Evolutionary conservation across 805 yeast genomes (phyloP).

Genomic region (Kodamaea kakaduensis): DNA sequence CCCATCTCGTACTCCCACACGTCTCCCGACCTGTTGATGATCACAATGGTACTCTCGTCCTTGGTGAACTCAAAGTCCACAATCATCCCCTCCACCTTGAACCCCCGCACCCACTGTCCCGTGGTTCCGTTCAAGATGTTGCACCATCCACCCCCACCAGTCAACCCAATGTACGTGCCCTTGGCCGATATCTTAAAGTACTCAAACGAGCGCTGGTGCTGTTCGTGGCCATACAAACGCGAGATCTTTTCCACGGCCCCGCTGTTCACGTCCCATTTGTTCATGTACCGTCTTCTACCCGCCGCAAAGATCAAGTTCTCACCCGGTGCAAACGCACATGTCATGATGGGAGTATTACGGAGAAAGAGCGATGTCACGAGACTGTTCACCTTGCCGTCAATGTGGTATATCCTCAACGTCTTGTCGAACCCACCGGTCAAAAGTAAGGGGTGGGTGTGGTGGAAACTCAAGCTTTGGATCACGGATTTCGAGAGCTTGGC

Average conservation of each 20-base stretch:
- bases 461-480: conserved; percentile 83
- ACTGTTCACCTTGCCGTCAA: conserved; percentile 81
- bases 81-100: conserved; percentile 82
- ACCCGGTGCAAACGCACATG: conserved; percentile 59
- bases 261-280: conserved; percentile 76
- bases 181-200: conserved; percentile 71
- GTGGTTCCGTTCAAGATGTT: conserved; percentile 71
- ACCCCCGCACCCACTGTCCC: conserved; percentile 85
- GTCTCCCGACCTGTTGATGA: conserved; percentile 76
- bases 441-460: conserved; percentile 75
- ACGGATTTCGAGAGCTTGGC: conserved; percentile 69
- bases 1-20: conserved; percentile 72
- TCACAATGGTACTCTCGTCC: conserved; percentile 44
- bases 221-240: conserved; percentile 88
- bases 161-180: conserved; percentile 69
- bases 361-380: conserved; percentile 80
- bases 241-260: conserved; percentile 80
- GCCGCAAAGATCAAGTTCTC: conserved; percentile 64
- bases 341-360: conserved; percentile 73
- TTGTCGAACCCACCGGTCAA: conserved; percentile 92
- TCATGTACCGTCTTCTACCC: conserved; percentile 90
- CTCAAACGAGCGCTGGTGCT: conserved; percentile 82
- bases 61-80: conserved; percentile 72
- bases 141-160: conserved; percentile 89
- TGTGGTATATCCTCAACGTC: conserved; percentile 79